Percentiles rank a stretch among this genome's conserved stretches.
Evolutionary conservation across 75 land plant genomes (phyloP).

Genomic region (Adiantum capillusveneris): DNA sequence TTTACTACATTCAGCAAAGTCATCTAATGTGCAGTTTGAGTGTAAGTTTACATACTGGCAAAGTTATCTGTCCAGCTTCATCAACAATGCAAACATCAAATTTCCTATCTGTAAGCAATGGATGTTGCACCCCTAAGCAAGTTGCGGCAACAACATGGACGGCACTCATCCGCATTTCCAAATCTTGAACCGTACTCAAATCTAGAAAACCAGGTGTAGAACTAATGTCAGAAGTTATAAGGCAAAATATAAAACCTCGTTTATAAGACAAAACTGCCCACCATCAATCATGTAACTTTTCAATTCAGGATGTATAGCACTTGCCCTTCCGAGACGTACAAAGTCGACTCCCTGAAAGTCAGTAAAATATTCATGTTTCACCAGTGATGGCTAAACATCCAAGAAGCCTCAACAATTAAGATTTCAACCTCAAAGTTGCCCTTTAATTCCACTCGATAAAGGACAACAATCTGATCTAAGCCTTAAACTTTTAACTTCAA

Average conservation of each 20-base stretch:
- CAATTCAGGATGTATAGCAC: constrained; percentile 64
- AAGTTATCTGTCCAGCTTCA: constrained; percentile 89
- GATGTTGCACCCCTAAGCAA: constrained; percentile 68
- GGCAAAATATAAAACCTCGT: too few relatives aligned
- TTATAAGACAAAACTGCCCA: too few relatives aligned
- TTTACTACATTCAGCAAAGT: too few relatives aligned
- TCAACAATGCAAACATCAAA: constrained; percentile 94
- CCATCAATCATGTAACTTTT: constrained; percentile 10
- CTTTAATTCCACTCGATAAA: too few relatives aligned
- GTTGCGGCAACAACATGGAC: constrained; percentile 73
- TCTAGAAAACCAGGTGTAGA: too few relatives aligned
- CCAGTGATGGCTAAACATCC: too few relatives aligned
- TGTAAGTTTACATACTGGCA: constrained; percentile 52
- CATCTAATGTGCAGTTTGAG: constrained; percentile 1
- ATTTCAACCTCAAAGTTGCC: too few relatives aligned
- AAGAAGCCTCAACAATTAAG: too few relatives aligned
- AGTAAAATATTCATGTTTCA: too few relatives aligned
- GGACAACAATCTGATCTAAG: too few relatives aligned
- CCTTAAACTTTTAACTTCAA: neutral
- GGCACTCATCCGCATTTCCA: constrained; percentile 38
- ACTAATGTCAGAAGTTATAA: neutral
- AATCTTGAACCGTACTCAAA: constrained; percentile 38
- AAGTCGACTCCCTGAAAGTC: constrained; percentile 66
- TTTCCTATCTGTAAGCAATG: constrained; percentile 55
- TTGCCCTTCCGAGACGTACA: constrained; percentile 65